Conservation (phyloP, 2,329 filamentous ascomycete genomes). For the Talaromyces sp. region DNA sequence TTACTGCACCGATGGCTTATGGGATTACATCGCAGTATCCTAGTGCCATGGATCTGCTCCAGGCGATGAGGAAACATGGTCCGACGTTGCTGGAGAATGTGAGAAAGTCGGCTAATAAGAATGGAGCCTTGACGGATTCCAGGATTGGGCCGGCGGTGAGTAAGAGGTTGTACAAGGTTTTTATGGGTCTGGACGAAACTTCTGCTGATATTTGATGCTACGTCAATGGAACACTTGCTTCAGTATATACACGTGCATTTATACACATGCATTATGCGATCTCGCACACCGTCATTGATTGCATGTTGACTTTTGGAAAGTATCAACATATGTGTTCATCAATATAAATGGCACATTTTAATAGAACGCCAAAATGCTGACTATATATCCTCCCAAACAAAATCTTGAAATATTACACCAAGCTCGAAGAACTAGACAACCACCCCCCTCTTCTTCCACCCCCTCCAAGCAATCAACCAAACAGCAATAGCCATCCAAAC, state of each 20-base stretch:
- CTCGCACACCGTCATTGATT: background rate
- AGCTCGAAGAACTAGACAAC: constrained; percentile 49
- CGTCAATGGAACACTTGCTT: background rate
- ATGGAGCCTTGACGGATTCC: constrained; percentile 43
- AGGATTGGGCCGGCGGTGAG: constrained; percentile 48
- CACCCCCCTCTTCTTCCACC: constrained; percentile 74
- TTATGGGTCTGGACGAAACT: constrained; percentile 44
- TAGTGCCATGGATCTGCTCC: constrained; percentile 56
- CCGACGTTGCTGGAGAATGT: constrained; percentile 61
- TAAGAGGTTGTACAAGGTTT: constrained; percentile 48
- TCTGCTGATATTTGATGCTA: constrained; percentile 40
- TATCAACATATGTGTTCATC: background rate
- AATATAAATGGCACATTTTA: background rate
- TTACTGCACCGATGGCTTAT: constrained; percentile 69
- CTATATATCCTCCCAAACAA: background rate
- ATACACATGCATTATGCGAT: background rate
- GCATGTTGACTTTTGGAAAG: background rate
- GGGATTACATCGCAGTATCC: constrained; percentile 62
- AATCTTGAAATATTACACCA: background rate
- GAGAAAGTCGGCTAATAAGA: constrained; percentile 48
- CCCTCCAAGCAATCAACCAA: constrained; percentile 78
- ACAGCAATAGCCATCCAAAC: constrained; percentile 72
- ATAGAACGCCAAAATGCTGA: background rate
- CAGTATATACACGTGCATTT: background rate
- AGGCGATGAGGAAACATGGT: constrained; percentile 57